Base-by-base conservation (phyloP, 192 early-diverging fungal genomes). In the Umbelopsis ramanniana region DNA sequence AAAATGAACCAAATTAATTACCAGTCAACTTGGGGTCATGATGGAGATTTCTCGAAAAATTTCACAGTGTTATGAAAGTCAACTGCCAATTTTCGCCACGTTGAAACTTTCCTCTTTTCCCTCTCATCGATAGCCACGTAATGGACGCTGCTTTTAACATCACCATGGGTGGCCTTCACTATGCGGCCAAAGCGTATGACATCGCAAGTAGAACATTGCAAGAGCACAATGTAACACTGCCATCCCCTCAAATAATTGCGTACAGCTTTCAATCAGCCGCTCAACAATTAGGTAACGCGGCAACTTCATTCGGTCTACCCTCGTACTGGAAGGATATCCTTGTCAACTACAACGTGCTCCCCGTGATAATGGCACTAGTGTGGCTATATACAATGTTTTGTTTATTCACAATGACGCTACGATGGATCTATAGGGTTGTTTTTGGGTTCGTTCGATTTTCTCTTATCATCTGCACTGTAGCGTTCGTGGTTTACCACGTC, bases 321-420 rank as follows among this genome's bases (percentile, higher is more conserved):
- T 15, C 5, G 17, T 17, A 63, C 12, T 63, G 24, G 57, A 63
- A 19, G 29, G 26, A 63, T 35, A 63, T 63, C 17, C 76, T 72
- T 38, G 68, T 78, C 10, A 72, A 78, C 52, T 63, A 72, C 29
- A 73, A 78, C 11, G 71, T 78, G 22, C 52, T 78, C 10, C 76
- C 76, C 2, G 72, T 71, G 33, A 52, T 73, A 11, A 14, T 78
- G 1, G 72, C 72, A 3, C 54, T 78, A 6, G 23, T 78, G 19
- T 57, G 73, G n/a, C 33, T 78, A 8, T 78, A 78, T 52, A 63
- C 55, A 6, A 19, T 78, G 12, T 78, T 78, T 52, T 73, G 68
- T 23, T 46, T 78, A 12, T 66, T 78, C 19, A 37, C 73, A 0
- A 46, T 57, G 52, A 53, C 50, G 6, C 26, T 74, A 2, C 46